A percentile compares a stretch with the other conserved stretches of the same genome.
phyloP scores from a whole-genome alignment of 2,329 filamentous ascomycete species.

The Tolypocladium inflatum region DNA sequence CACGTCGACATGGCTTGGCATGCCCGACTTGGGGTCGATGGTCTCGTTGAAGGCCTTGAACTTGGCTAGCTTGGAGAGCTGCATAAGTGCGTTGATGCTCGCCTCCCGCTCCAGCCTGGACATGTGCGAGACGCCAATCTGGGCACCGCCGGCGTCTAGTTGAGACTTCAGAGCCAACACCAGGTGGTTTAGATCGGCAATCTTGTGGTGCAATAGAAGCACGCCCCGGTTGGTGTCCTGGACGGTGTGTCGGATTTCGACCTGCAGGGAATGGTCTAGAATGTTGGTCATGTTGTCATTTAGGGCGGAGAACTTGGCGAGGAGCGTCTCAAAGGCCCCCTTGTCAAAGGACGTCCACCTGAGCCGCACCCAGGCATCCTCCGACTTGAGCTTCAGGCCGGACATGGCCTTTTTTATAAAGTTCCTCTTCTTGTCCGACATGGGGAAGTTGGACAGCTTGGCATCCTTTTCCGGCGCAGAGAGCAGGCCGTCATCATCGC shows the following conservation, averaged over 20 bases:
- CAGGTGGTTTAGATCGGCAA: slow-evolving; percentile 33
- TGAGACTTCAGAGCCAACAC: slow-evolving; percentile 36
- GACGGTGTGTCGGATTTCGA: slow-evolving; percentile 36
- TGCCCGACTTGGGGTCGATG: slow-evolving; percentile 25
- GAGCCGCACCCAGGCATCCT: slow-evolving; percentile 23
- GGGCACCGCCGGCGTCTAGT: slow-evolving; percentile 19
- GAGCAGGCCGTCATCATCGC: slow-evolving; percentile 24
- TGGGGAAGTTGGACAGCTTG: slow-evolving; percentile 32
- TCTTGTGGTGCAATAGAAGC: slow-evolving; percentile 35
- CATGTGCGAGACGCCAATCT: slow-evolving; percentile 16
- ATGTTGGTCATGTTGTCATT: slow-evolving; percentile 40
- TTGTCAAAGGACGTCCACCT: slow-evolving; percentile 38
- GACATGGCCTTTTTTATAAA: slow-evolving; percentile 36
- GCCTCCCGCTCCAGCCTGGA: slow-evolving; percentile 24
- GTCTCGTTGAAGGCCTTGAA: slow-evolving; percentile 43
- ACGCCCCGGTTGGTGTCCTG: slow-evolving; percentile 38
- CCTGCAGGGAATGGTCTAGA: slow-evolving; percentile 34
- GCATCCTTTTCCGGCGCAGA: slow-evolving; percentile 33
- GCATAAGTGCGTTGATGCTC: slow-evolving; percentile 28
- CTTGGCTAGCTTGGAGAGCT: slow-evolving; percentile 34
- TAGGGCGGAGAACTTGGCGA: slow-evolving; percentile 31
- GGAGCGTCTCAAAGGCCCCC: slow-evolving; percentile 31
- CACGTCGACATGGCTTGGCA: slow-evolving; percentile 21
- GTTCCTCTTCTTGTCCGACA: slow-evolving; percentile 27
- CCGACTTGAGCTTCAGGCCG: slow-evolving; percentile 24